Conservation (phyloP, 345 rosid genomes). For the Dimocarpus longan region DNA sequence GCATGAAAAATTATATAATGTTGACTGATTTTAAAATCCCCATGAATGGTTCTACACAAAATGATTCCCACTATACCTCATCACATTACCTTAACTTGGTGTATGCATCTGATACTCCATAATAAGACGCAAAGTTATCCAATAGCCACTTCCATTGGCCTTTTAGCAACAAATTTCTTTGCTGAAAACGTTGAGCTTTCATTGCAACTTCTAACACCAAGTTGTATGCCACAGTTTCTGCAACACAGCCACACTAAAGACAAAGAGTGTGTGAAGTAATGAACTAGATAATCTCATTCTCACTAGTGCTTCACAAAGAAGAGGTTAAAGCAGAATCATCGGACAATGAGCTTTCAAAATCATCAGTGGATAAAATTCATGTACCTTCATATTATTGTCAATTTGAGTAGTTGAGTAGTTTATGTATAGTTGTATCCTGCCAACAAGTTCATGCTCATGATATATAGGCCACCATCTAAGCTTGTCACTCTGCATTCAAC, state of each 20-base stretch:
- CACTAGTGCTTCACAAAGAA: slow-evolving; percentile 7
- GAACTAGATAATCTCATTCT: background rate
- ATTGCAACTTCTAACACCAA: slow-evolving; percentile 87
- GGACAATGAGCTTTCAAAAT: slow-evolving; percentile 1
- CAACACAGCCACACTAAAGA: slow-evolving; percentile 76
- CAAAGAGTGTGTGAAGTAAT: slow-evolving; percentile 16
- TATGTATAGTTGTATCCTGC: slow-evolving; percentile 73
- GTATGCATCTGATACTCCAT: slow-evolving; percentile 89
- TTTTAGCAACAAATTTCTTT: slow-evolving; percentile 70
- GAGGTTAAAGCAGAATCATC: background rate
- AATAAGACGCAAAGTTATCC: slow-evolving; percentile 78
- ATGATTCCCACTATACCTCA: slow-evolving; percentile 17
- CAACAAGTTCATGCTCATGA: slow-evolving; percentile 86
- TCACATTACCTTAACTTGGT: slow-evolving; percentile 70
- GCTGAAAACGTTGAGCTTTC: slow-evolving; percentile 79
- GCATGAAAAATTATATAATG: slow-evolving; percentile 19
- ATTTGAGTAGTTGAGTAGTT: slow-evolving; percentile 75
- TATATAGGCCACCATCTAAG: slow-evolving; percentile 92
- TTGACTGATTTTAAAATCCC: background rate
- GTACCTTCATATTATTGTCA: slow-evolving; percentile 64
- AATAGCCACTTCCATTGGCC: slow-evolving; percentile 96
- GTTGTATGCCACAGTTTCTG: slow-evolving; percentile 98
- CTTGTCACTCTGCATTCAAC: slow-evolving; percentile 68
- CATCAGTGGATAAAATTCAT: background rate
- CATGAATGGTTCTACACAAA: background rate